Base-by-base conservation (phyloP, 768 basidiomycete species). In the Gymnopilus dilepis region DNA sequence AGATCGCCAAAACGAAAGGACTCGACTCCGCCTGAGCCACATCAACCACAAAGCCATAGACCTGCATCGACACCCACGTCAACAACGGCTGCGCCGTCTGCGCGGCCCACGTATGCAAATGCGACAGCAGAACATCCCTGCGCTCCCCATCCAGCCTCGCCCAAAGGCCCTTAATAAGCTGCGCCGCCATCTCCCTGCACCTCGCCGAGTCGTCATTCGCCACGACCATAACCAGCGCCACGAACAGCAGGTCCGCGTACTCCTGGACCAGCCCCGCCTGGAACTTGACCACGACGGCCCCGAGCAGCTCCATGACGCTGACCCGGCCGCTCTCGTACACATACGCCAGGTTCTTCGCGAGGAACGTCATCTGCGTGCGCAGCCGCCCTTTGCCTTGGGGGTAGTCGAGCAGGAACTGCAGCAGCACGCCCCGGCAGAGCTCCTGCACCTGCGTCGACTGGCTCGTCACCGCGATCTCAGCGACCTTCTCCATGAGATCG, bases 381-480 rank as follows among this genome's bases (percentile, higher is more conserved):
- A 99, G 81, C 12, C 97, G 88, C 1, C 93, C 94, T 66, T 93
- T 91, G 7, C 97, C 96, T 74, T 99, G 97, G 2, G 97, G 97
- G 70, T 99, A 99, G 68, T 99, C 97, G 9, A 99, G 85, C 50
- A 99, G 79, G 82, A 99, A 99, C 70, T 96, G 94, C 38, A 99
- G 85, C 24, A 97, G 81, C 30, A 95, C 86, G 47, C 89, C 87
- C 19, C 97, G 89, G 61, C 94, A 97, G 8, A 92, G 86, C 72
- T 97, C 95, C 71, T 96, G 96, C 7, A 97, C 94, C 67, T 91
- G 89, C 0, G 87, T 74, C 2, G 96, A 95, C 73, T 99, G 97
- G 66, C 86, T 95, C 12, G 95, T 96, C 40, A 99, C 94, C 82
- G 97, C 88, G 67, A 97, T 86, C 65, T 94, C 90, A 3, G 94